These are phyloP conservation scores for Acanthamoeba castellanii DNA, from an alignment of 208 protist species.

Conservation along the genomic window DNA sequence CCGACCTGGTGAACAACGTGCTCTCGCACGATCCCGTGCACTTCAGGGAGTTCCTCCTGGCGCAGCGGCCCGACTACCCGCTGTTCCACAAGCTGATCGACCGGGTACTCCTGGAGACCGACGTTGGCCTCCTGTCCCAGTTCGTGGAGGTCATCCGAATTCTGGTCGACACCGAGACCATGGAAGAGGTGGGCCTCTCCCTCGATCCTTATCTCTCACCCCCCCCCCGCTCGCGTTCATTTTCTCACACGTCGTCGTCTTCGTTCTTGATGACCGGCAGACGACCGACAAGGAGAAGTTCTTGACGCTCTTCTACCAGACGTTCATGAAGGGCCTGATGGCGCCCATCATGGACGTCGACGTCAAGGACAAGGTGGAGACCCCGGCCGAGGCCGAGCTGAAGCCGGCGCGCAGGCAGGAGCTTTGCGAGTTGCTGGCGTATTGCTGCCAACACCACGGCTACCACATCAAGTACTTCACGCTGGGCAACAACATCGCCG, in stretches of 20 bases:
- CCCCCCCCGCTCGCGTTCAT: too few species aligned
- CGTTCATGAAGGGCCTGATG: slow-evolving; percentile 68
- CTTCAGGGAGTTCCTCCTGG: slow-evolving; percentile 40
- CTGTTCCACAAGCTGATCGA: slow-evolving; percentile 72
- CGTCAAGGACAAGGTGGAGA: neutral
- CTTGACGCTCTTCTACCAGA: slow-evolving; percentile 83
- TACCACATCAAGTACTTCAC: slow-evolving; percentile 87
- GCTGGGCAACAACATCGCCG: slow-evolving; percentile 76
- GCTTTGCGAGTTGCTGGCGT: slow-evolving; percentile 83
- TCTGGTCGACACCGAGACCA: slow-evolving; percentile 66
- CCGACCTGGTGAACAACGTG: slow-evolving; percentile 79
- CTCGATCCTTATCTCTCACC: neutral
- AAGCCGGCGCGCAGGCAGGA: slow-evolving; percentile 63
- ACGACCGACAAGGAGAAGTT: slow-evolving; percentile 75
- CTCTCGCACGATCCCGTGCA: slow-evolving; percentile 49
- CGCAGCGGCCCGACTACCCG: slow-evolving; percentile 64
- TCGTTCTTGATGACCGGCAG: neutral
- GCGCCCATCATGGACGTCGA: slow-evolving; percentile 39
- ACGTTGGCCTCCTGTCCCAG: slow-evolving; percentile 33
- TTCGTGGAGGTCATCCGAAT: slow-evolving; percentile 16
- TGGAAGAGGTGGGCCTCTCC: slow-evolving; percentile 21
- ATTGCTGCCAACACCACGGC: slow-evolving; percentile 82
- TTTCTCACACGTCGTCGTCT: neutral
- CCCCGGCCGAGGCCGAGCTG: neutral
- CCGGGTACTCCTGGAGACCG: slow-evolving; percentile 70